Percentiles rank a stretch among this genome's conserved stretches.
phyloP scores from a whole-genome alignment of 78 protist genomes.

The Planoprotostelium fungivorum region DNA sequence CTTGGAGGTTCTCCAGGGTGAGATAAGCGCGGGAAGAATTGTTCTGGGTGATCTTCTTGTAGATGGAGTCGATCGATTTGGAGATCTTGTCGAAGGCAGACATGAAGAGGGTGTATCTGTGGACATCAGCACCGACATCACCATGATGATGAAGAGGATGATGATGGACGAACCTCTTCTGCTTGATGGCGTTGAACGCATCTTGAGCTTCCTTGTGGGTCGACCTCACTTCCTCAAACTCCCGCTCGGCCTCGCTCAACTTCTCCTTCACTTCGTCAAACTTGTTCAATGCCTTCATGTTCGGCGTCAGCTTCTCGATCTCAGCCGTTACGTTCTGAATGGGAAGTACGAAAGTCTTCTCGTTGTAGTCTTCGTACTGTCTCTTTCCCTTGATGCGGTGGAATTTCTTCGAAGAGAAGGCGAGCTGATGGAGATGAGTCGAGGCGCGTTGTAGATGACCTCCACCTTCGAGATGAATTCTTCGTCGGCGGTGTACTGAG shows the following conservation, averaged over 20 bases:
- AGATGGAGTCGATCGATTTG: constrained; percentile 36
- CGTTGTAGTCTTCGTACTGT: neutral
- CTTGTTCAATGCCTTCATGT: constrained; percentile 58
- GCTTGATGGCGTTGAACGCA: constrained; percentile 3
- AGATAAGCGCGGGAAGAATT: constrained; percentile 58
- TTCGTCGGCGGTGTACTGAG: neutral
- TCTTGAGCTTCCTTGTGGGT: neutral
- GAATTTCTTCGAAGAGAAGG: neutral
- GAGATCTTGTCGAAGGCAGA: constrained; percentile 54
- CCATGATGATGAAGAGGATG: no score
- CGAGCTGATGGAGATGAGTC: neutral
- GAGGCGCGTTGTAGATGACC: neutral
- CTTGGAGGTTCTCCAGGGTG: constrained; percentile 68
- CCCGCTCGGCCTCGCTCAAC: neutral
- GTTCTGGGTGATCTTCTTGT: constrained; percentile 73
- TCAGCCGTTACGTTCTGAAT: neutral
- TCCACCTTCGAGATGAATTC: neutral
- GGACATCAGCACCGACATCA: no score
- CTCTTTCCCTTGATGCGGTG: neutral
- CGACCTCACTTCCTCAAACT: constrained; percentile 4
- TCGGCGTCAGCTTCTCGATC: constrained; percentile 54
- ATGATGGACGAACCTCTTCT: no score
- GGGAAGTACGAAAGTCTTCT: neutral
- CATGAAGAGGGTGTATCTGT: constrained; percentile 37
- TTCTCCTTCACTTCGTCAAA: constrained; percentile 16